phyloP scores from a whole-genome alignment of 2,329 filamentous ascomycete genomes.

The Dryadomyces quercivorus region DNA sequence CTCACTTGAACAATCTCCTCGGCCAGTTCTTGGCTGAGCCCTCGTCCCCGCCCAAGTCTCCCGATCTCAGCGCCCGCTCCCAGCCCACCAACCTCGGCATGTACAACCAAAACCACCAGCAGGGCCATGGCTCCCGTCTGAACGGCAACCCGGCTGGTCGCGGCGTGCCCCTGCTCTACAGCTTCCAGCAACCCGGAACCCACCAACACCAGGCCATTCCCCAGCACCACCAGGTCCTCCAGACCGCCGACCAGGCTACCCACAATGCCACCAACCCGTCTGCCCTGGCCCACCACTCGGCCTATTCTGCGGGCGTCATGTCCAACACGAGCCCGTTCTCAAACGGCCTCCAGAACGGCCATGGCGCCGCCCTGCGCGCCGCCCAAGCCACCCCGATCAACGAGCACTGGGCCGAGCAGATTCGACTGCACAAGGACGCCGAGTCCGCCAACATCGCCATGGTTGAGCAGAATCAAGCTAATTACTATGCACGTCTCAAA shows the following conservation, averaged over 20 bases:
- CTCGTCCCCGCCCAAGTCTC: slow-evolving; percentile 16
- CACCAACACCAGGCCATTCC: slow-evolving; percentile 52
- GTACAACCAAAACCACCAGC: slow-evolving; percentile 62
- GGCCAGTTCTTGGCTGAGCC: slow-evolving; percentile 20
- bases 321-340: slow-evolving; percentile 52
- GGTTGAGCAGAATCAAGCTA: slow-evolving; percentile 51
- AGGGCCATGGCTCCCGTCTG: slow-evolving; percentile 63
- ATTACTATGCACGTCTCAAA: slow-evolving; percentile 62
- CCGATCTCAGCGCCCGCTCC: slow-evolving; percentile 18
- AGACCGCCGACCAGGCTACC: slow-evolving; percentile 41
- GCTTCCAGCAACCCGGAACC: slow-evolving; percentile 50
- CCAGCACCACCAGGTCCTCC: slow-evolving; percentile 49
- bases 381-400: slow-evolving; percentile 35
- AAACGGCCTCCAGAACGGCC: slow-evolving; percentile 44
- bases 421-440: slow-evolving; percentile 67
- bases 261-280: slow-evolving; percentile 38
- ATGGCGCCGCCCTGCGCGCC: slow-evolving; percentile 5
- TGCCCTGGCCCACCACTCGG: slow-evolving; percentile 46
- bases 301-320: slow-evolving; percentile 50
- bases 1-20: slow-evolving; percentile 21
- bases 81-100: slow-evolving; percentile 37
- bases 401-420: slow-evolving; percentile 79
- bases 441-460: slow-evolving; percentile 62
- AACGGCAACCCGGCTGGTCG: slow-evolving; percentile 56
- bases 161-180: slow-evolving; percentile 54